These are phyloP conservation scores for Lotus japonicus DNA, from an alignment of 306 rosid species.

Conservation along the genomic window DNA sequence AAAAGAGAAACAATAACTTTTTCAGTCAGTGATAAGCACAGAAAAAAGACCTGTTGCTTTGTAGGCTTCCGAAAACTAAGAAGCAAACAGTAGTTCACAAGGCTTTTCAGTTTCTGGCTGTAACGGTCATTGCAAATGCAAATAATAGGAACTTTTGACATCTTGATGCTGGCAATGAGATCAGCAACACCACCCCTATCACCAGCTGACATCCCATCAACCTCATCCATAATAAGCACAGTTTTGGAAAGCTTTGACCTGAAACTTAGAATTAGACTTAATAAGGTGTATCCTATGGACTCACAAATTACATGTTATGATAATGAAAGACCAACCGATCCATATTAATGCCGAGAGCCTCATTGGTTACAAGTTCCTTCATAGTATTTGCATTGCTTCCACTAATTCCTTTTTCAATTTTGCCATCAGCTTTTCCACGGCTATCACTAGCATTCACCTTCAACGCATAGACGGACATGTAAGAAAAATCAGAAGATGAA, in stretches of 20 bases:
- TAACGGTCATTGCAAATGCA: conserved; percentile 98
- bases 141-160: conserved; percentile 86
- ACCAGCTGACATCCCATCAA: conserved; percentile 99
- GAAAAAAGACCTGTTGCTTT: conserved; percentile 70
- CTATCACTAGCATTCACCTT: conserved; percentile 98
- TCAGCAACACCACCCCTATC: conserved; percentile 98
- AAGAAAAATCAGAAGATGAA: conserved; percentile 13
- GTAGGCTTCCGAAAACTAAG: conserved; percentile 89
- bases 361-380: conserved; percentile 79
- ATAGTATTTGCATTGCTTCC: conserved; percentile 90
- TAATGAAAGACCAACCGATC: conserved; percentile 53
- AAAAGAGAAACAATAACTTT: background rate
- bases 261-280: conserved; percentile 32
- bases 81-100: conserved; percentile 85
- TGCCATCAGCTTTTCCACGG: conserved; percentile 92
- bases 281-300: background rate
- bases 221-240: conserved; percentile 97
- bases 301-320: conserved; percentile 8
- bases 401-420: conserved; percentile 76
- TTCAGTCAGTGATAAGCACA: background rate
- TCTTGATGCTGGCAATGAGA: conserved; percentile 89
- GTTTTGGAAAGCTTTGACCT: conserved; percentile 68
- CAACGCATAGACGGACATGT: conserved; percentile 12
- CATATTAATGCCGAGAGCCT: conserved; percentile 40
- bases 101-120: conserved; percentile 96